Percentiles rank a stretch among this genome's conserved stretches.
Evolutionary conservation across 306 rosid genomes (phyloP).

Genomic region (Vicia villosa): DNA sequence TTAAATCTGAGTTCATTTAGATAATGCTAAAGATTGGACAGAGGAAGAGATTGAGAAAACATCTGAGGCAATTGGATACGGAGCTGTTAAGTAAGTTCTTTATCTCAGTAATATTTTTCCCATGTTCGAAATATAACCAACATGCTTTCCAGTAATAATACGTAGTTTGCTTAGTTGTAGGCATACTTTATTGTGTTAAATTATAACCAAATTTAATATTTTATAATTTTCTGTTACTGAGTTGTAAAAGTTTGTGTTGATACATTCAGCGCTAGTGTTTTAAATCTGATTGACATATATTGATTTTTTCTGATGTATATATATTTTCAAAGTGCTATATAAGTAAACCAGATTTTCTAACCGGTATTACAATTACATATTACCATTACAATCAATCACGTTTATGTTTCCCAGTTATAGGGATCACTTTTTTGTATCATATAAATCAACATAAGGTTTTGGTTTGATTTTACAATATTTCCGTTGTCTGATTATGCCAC

Average conservation of each 20-base stretch:
- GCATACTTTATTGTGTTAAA: not conserved
- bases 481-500: not conserved
- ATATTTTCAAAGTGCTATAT: not conserved
- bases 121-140: not conserved
- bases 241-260: not conserved
- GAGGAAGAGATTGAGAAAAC: conserved; percentile 73
- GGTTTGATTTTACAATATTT: not conserved
- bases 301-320: not conserved
- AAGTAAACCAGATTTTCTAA: too few relatives aligned
- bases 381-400: too few relatives aligned
- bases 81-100: conserved; percentile 41
- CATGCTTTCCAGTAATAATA: not conserved
- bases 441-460: not conserved
- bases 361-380: too few relatives aligned
- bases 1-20: not conserved
- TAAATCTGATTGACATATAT: conserved; percentile 2
- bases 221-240: not conserved
- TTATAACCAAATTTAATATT: not conserved
- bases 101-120: not conserved
- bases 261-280: not conserved
- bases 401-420: not conserved
- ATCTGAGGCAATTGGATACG: conserved; percentile 76
- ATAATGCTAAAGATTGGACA: conserved; percentile 44
- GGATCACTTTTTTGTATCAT: conserved; percentile 1
- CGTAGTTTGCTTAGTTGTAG: not conserved